These are phyloP conservation scores for Fusarium fujikuroi DNA, from an alignment of 2,329 filamentous ascomycete species.

Conservation along the genomic window DNA sequence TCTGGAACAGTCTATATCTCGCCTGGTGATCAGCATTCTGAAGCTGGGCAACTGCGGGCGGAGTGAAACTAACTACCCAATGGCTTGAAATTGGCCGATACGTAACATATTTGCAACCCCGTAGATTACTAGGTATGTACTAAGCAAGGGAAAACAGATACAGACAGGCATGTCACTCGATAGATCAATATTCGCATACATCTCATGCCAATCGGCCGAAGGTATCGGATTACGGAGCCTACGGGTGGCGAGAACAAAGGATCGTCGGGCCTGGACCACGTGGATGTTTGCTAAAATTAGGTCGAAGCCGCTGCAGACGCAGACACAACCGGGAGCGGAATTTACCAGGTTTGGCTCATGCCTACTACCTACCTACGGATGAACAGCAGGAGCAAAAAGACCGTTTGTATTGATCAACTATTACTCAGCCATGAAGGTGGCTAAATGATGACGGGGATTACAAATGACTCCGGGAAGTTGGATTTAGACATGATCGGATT, in stretches of 20 bases:
- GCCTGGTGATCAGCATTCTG: neutral
- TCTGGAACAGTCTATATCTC: conserved; percentile 8
- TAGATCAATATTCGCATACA: neutral
- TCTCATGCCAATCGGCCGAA: conserved; percentile 28
- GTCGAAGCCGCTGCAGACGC: neutral
- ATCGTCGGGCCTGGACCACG: conserved; percentile 36
- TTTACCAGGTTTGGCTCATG: neutral
- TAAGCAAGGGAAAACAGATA: neutral
- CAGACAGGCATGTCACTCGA: neutral
- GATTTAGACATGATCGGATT: neutral
- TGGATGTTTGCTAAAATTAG: conserved; percentile 36
- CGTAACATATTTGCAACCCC: neutral
- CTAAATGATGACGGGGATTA: neutral
- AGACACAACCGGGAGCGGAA: conserved; percentile 11
- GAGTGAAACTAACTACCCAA: no score
- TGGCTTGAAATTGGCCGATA: neutral
- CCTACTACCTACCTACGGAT: neutral
- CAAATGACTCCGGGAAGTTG: neutral
- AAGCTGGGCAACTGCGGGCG: neutral
- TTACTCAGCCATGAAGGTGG: neutral
- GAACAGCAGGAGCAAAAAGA: neutral
- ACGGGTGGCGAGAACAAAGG: conserved; percentile 34
- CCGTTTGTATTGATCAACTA: neutral
- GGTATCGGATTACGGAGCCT: conserved; percentile 27
- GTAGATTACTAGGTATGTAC: neutral